These are phyloP conservation scores for Aspergillus sp. DNA, from an alignment of 2,329 filamentous ascomycete genomes.

Conservation along the genomic window DNA sequence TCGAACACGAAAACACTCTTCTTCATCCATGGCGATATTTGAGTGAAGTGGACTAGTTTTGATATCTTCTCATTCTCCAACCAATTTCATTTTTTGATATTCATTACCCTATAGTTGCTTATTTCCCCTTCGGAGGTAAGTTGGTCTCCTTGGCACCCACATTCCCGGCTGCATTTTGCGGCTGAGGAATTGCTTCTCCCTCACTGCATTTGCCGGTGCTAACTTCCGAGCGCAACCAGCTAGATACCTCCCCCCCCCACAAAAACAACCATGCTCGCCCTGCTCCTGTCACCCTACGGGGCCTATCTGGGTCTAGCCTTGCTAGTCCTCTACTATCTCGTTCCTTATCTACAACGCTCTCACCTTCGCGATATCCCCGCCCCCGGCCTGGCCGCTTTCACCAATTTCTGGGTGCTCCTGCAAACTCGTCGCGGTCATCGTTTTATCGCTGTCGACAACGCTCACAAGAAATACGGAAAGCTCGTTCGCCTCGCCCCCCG, in stretches of 20 bases:
- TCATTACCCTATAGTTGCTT: too few relatives aligned
- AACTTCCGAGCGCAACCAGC: too few relatives aligned
- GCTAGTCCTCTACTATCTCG: constrained; percentile 56
- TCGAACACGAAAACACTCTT: too few relatives aligned
- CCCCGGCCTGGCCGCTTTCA: constrained; percentile 63
- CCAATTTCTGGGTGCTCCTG: constrained; percentile 77
- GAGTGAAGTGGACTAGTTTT: too few relatives aligned
- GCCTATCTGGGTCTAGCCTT: constrained; percentile 50
- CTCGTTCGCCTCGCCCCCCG: constrained; percentile 81
- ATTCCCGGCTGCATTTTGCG: neutral
- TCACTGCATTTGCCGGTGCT: too few relatives aligned
- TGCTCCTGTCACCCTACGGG: constrained; percentile 31
- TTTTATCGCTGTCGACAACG: constrained; percentile 66
- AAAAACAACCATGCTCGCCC: constrained; percentile 27
- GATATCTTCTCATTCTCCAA: too few relatives aligned
- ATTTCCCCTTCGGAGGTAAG: too few relatives aligned
- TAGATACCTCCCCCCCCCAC: neutral
- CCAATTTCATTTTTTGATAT: too few relatives aligned
- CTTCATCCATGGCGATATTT: too few relatives aligned
- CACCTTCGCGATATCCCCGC: constrained; percentile 55
- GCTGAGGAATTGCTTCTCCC: constrained; percentile 18
- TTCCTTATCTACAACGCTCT: constrained; percentile 60
- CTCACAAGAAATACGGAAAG: constrained; percentile 75
- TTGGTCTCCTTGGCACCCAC: too few relatives aligned
- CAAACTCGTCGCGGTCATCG: constrained; percentile 66